Percentiles rank a stretch among this genome's conserved stretches.
phyloP scores from a whole-genome alignment of 2,329 filamentous ascomycete species.

The Arthrobotrys musiformis region DNA sequence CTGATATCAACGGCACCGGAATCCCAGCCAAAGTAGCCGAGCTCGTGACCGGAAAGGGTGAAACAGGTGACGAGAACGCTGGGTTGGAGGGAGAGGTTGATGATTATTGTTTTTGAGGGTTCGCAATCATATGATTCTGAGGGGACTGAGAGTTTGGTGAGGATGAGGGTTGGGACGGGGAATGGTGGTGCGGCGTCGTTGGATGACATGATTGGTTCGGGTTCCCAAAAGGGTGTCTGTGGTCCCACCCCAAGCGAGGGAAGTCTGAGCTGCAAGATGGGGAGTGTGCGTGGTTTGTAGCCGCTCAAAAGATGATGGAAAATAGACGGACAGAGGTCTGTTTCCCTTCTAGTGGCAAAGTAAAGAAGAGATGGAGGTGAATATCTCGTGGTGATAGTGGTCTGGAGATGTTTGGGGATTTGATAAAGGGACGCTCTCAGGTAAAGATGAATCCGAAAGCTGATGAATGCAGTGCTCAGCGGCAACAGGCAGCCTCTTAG shows the following conservation, averaged over 20 bases:
- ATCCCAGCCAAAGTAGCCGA: slow-evolving; percentile 53
- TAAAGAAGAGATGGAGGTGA: not conserved
- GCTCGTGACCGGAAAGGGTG: slow-evolving; percentile 44
- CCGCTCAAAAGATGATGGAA: not conserved
- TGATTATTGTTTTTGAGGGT: slow-evolving; percentile 46
- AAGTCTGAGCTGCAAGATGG: slow-evolving; percentile 29
- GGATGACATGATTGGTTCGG: slow-evolving; percentile 46
- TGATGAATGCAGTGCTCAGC: not conserved
- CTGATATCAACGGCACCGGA: slow-evolving; percentile 46
- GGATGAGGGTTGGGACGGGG: slow-evolving; percentile 39
- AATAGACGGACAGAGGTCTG: slow-evolving; percentile 4
- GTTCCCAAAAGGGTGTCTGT: slow-evolving; percentile 6
- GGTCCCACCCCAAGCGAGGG: slow-evolving; percentile 33
- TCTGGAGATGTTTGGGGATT: not conserved
- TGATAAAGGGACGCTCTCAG: not conserved
- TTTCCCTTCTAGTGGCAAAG: not conserved
- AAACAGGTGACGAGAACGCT: slow-evolving; percentile 50
- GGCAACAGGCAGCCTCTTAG: not conserved
- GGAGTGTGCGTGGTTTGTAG: not conserved
- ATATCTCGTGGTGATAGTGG: not conserved
- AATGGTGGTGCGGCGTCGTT: slow-evolving; percentile 26
- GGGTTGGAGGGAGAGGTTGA: slow-evolving; percentile 43
- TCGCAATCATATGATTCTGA: slow-evolving; percentile 30
- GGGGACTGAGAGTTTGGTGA: slow-evolving; percentile 50
- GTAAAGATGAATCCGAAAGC: not conserved